Evolutionary conservation across 768 basidiomycete genomes (phyloP).

Genomic region (Lactarius psammicola): DNA sequence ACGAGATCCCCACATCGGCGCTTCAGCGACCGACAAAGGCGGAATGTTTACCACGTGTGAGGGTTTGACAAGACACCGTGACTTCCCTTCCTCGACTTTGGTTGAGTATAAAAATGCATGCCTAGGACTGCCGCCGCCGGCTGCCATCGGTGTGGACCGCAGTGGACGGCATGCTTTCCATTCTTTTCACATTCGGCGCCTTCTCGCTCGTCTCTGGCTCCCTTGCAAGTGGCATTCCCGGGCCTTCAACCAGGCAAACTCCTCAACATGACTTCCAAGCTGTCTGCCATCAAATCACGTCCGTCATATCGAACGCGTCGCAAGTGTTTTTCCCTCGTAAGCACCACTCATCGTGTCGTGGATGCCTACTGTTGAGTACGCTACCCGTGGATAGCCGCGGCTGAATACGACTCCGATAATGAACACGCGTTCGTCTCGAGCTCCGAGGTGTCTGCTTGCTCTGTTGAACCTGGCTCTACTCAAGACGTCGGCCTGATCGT

Average conservation of each 20-base stretch:
- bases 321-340: slow-evolving; percentile 7
- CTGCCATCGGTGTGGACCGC: too few relatives aligned
- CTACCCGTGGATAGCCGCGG: neutral
- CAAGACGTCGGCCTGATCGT: neutral
- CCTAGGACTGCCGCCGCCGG: too few relatives aligned
- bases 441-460: neutral
- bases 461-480: slow-evolving; percentile 1
- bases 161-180: too few relatives aligned
- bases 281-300: neutral
- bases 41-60: too few relatives aligned
- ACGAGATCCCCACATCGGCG: too few relatives aligned
- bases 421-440: neutral
- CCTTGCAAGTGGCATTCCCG: neutral
- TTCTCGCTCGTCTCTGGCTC: neutral
- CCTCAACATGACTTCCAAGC: neutral
- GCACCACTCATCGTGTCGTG: neutral
- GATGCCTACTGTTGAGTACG: neutral
- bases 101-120: too few relatives aligned
- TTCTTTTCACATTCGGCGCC: neutral
- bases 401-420: neutral
- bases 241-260: neutral
- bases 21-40: too few relatives aligned
- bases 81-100: too few relatives aligned
- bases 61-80: too few relatives aligned
- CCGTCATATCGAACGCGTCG: slow-evolving; percentile 8